These are phyloP conservation scores for Vitis hybrid DNA, from an alignment of 177 flowering plant species.

Conservation along the genomic window DNA sequence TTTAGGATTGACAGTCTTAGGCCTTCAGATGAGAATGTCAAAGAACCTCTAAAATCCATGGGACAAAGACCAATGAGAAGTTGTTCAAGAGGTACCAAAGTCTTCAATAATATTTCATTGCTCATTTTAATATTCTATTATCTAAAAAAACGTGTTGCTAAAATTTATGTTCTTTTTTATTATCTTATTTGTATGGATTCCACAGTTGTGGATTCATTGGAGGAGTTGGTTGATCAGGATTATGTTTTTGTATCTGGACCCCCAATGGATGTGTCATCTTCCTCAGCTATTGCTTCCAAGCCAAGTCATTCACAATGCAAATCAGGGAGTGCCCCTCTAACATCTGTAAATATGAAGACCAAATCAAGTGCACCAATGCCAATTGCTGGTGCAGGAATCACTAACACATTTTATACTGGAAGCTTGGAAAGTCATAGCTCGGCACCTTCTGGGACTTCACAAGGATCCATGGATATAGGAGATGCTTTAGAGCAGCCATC, in stretches of 20 bases:
- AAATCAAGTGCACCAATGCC: slow-evolving; percentile 68
- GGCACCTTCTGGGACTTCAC: slow-evolving; percentile 69
- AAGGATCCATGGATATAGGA: slow-evolving; percentile 67
- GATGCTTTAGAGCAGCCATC: slow-evolving; percentile 81
- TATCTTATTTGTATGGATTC: slow-evolving; percentile 19
- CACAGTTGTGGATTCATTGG: slow-evolving; percentile 71
- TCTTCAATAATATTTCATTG: slow-evolving; percentile 1
- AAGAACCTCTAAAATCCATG: slow-evolving; percentile 27
- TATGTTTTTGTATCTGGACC: slow-evolving; percentile 93
- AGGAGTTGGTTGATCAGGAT: slow-evolving; percentile 84
- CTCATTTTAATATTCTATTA: slow-evolving; percentile 8
- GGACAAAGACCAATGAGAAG: slow-evolving; percentile 35
- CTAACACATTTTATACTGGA: slow-evolving; percentile 34
- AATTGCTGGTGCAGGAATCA: slow-evolving; percentile 45
- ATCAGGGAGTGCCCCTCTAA: slow-evolving; percentile 33
- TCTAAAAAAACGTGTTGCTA: background rate
- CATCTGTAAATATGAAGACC: slow-evolving; percentile 27
- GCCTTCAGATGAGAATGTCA: slow-evolving; percentile 34
- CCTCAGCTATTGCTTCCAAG: slow-evolving; percentile 49
- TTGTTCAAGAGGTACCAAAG: slow-evolving; percentile 53
- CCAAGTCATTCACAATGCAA: slow-evolving; percentile 41
- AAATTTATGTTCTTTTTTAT: slow-evolving; percentile 1
- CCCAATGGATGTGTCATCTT: slow-evolving; percentile 56
- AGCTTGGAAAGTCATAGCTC: slow-evolving; percentile 73
- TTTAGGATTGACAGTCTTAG: slow-evolving; percentile 28